Evolutionary conservation across 2,329 filamentous ascomycete species (phyloP), one percentile per base, ranked within the genome.

Genomic region (Oidium heveae): DNA sequence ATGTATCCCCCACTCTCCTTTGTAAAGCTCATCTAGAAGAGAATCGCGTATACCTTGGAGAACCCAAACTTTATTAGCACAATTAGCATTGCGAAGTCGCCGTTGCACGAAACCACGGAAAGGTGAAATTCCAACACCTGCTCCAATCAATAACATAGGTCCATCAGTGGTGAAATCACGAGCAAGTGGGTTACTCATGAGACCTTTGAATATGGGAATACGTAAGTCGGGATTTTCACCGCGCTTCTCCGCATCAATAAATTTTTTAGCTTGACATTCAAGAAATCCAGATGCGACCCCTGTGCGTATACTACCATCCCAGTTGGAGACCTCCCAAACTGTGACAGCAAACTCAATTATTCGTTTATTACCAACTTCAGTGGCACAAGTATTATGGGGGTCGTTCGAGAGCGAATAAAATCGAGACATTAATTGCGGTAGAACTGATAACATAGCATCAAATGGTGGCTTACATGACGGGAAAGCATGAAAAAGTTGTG

Each of bases 341-440:
- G 88, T 93, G 56, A 98, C 91, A n/a, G 91, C 91, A 63, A 96
- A 84, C 70, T 96, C 91, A 62, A 98, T 81, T 57, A 96, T 71
- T 33, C 88, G 84, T 59, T 84, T 83, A 2, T 79, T 82, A 12
- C 64, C 63, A 20, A 57, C 59, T 6, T 57, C 56, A 6, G 60
- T 59, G 0, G 63, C 60, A 54, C 63, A 65, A 32, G 60, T 61
- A 60, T 93, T 79, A 59, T 91, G 85, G 0, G 91, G 91, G 63
- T 98, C 91, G 66, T 94, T 95, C 54, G 88, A 95, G 15, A 98
- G 79, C 4, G 89, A 96, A 71, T 98, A 98, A 72, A 98, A 98
- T 57, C 91, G 84, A 2, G 91, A 91, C 89, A 96, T 96, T 53
- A 96, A 75, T 52, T 86, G 84, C 62, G 84, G 84, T 54, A 95